Conservation (phyloP, 2,329 filamentous ascomycete genomes). For the Lasiodiplodia theobromae region DNA sequence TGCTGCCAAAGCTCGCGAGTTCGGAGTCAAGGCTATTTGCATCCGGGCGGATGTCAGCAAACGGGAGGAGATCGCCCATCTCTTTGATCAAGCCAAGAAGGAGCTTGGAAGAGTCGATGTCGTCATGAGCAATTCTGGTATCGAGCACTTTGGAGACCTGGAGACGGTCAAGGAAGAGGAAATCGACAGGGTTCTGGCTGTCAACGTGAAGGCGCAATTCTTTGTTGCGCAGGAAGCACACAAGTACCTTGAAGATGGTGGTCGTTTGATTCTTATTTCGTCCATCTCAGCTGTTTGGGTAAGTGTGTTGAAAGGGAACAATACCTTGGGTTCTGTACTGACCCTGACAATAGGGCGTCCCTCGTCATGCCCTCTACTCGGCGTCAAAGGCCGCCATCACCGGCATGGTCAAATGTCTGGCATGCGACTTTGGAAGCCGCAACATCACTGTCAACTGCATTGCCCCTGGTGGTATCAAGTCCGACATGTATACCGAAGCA, state of each 20-base stretch:
- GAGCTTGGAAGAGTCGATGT: slow-evolving; percentile 54
- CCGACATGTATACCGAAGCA: slow-evolving; percentile 70
- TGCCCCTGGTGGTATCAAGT: slow-evolving; percentile 87
- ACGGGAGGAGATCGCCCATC: slow-evolving; percentile 39
- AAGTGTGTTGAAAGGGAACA: background rate
- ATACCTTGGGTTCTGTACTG: background rate
- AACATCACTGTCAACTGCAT: slow-evolving; percentile 88
- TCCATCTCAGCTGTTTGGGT: slow-evolving; percentile 35
- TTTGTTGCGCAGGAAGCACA: slow-evolving; percentile 38
- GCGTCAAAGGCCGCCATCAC: slow-evolving; percentile 19
- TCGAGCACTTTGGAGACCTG: slow-evolving; percentile 71
- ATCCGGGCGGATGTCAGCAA: slow-evolving; percentile 44
- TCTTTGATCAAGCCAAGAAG: slow-evolving; percentile 48
- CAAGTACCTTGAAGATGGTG: slow-evolving; percentile 31
- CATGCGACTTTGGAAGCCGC: slow-evolving; percentile 44
- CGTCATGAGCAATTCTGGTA: slow-evolving; percentile 64
- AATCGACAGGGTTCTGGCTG: slow-evolving; percentile 72
- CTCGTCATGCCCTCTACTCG: slow-evolving; percentile 11
- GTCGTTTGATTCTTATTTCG: slow-evolving; percentile 33
- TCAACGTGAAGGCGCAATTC: slow-evolving; percentile 61
- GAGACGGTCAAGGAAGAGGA: slow-evolving; percentile 63
- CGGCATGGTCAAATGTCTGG: slow-evolving; percentile 21
- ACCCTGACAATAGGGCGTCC: background rate
- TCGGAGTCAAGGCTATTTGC: slow-evolving; percentile 49
- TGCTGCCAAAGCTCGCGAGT: slow-evolving; percentile 36